These are phyloP conservation scores for Saccharomycopsis sp. DNA, from an alignment of 805 yeast species.

Conservation along the genomic window DNA sequence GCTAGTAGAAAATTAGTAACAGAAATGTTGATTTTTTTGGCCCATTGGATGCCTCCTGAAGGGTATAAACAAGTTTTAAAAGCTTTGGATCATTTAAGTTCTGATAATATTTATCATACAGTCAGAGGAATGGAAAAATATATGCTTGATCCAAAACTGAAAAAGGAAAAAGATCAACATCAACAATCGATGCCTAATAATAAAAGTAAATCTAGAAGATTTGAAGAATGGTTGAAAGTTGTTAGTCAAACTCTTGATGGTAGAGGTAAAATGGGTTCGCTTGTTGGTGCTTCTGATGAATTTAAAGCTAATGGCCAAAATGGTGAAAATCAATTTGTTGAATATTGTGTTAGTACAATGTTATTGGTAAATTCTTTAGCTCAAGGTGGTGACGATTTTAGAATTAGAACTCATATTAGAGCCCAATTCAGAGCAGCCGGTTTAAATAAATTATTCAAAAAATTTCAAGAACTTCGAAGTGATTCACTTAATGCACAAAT, in stretches of 20 bases:
- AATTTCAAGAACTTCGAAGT: slow-evolving; percentile 35
- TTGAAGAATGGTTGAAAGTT: slow-evolving; percentile 53
- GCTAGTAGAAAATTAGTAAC: slow-evolving; percentile 74
- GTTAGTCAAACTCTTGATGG: slow-evolving; percentile 71
- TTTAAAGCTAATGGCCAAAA: slow-evolving; percentile 43
- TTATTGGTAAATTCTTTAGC: slow-evolving; percentile 62
- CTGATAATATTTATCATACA: slow-evolving; percentile 10
- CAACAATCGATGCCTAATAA: background rate
- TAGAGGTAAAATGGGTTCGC: slow-evolving; percentile 81
- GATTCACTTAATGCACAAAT: slow-evolving; percentile 28
- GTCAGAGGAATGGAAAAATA: slow-evolving; percentile 17
- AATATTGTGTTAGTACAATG: slow-evolving; percentile 66
- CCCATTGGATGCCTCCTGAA: slow-evolving; percentile 35
- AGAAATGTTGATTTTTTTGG: slow-evolving; percentile 58
- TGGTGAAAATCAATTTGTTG: slow-evolving; percentile 58
- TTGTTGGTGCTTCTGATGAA: slow-evolving; percentile 90
- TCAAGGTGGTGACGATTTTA: slow-evolving; percentile 31
- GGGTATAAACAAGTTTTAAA: slow-evolving; percentile 53
- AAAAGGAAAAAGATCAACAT: background rate
- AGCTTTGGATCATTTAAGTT: slow-evolving; percentile 39
- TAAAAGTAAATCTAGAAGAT: slow-evolving; percentile 3
- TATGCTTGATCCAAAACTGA: slow-evolving; percentile 2
- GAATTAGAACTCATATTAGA: slow-evolving; percentile 50
- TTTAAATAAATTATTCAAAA: slow-evolving; percentile 28
- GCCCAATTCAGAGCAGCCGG: slow-evolving; percentile 41